Evolutionary conservation across 73 alveolate genomes (phyloP).

Genomic region (Paramecium sonneborni): DNA sequence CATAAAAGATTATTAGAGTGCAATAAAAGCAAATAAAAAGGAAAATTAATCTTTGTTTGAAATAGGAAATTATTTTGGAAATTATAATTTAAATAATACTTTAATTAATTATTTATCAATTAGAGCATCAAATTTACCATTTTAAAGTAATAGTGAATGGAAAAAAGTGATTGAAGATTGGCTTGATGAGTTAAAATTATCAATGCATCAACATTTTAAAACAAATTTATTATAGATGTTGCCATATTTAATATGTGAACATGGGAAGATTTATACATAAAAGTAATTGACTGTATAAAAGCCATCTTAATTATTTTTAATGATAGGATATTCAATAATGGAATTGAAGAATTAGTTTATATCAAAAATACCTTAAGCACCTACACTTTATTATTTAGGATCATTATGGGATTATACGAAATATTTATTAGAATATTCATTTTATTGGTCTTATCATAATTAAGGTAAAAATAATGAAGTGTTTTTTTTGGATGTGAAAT

Average conservation of each 20-base stretch:
- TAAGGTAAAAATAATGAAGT: slow-evolving; percentile 37
- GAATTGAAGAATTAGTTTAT: background rate
- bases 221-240: background rate
- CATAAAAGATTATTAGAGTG: background rate
- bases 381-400: background rate
- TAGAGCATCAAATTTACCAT: background rate
- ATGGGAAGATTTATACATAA: background rate
- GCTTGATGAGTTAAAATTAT: background rate
- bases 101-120: background rate
- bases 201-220: background rate
- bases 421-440: slow-evolving; percentile 18
- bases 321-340: background rate
- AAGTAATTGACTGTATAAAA: background rate
- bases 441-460: slow-evolving; percentile 10
- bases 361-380: background rate
- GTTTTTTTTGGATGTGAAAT: background rate
- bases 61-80: slow-evolving; percentile 30
- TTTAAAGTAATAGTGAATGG: slow-evolving; percentile 20
- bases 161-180: background rate
- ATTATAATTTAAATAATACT: slow-evolving; percentile 4
- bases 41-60: background rate
- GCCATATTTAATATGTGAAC: slow-evolving; percentile 8
- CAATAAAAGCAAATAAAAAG: background rate
- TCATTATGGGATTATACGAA: slow-evolving; percentile 14
- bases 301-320: background rate